Evolutionary conservation across 371 early-diverging fungal genomes (phyloP).

Genomic region (Apophysomyces trapeziformis): DNA sequence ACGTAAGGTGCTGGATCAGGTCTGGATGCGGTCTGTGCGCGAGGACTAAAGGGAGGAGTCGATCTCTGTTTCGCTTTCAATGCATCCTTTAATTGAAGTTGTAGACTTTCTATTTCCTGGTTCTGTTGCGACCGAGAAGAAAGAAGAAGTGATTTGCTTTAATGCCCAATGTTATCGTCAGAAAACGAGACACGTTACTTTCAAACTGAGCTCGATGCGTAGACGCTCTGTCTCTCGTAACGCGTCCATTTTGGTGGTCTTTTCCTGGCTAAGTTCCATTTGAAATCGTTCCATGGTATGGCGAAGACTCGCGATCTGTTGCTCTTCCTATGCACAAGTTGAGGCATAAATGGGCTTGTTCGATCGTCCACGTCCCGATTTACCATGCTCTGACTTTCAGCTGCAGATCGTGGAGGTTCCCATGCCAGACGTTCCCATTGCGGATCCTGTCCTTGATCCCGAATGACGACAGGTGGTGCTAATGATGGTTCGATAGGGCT

Average conservation of each 20-base stretch:
- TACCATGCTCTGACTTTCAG: neutral
- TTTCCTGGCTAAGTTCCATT: neutral
- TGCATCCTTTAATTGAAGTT: conserved; percentile 3
- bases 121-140: neutral
- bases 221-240: neutral
- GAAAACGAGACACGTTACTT: neutral
- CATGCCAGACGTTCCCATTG: conserved; percentile 1
- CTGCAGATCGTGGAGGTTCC: neutral
- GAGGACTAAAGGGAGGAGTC: neutral
- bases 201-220: neutral
- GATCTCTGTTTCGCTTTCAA: neutral
- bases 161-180: neutral
- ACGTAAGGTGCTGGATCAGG: too few species aligned
- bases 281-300: neutral
- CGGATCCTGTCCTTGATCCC: neutral
- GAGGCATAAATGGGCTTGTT: neutral
- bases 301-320: neutral
- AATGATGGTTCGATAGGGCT: neutral
- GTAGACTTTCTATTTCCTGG: neutral
- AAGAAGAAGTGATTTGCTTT: neutral
- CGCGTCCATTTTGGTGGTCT: neutral
- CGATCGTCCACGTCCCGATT: neutral
- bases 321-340: neutral
- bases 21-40: neutral
- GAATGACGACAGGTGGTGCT: conserved; percentile 8